Evolutionary conservation across 345 rosid species (phyloP), one percentile per base, ranked within the genome.

Genomic region (Populus tremula): DNA sequence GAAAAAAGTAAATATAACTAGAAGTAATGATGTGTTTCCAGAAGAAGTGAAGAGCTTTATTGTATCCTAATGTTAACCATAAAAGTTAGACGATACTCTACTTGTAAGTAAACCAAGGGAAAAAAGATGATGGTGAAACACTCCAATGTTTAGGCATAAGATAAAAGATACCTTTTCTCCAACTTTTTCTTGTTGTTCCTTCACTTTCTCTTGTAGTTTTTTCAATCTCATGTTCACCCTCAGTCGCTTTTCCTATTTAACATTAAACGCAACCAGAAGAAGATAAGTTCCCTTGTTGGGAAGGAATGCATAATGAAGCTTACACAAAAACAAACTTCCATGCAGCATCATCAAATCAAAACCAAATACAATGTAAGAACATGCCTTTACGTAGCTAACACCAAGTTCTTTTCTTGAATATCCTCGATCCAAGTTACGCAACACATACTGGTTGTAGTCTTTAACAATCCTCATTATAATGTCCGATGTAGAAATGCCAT

Each of bases 401-500:
- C 94, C 94, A 69, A 94, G 96, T 20, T 94, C 97, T 80, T 94
- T 92, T 85, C 98, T 91, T 35, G 97, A 84, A 81, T 94, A 94
- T 65, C 98, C 98, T 74, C 98, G 87, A 76, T 89, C 97, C 86
- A 94, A 76, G 73, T 93, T 94, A 77, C 98, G 93, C 90, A 92
- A 84, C 71, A 94, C 98, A 89, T 93, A 94, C 86, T 93, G 94
- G 75, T 94, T 94, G 78, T 94, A 94, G 74, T 94, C 96, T 83
- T 94, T 94, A 74, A 94, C 91, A 31, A 94, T 94, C 81, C 98
- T 90, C 98, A 94, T 94, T 63, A 94, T 92, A 72, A 94, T 88
- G 78, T 94, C 97, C 0, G 96, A 94, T 13, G 98, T 94, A 2
- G 98, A 94, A 81, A 92, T 94, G 66, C 97, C 98, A 31, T 94